phyloP scores from a whole-genome alignment of 495 filamentous ascomycete species.

The Platismatia glauca region DNA sequence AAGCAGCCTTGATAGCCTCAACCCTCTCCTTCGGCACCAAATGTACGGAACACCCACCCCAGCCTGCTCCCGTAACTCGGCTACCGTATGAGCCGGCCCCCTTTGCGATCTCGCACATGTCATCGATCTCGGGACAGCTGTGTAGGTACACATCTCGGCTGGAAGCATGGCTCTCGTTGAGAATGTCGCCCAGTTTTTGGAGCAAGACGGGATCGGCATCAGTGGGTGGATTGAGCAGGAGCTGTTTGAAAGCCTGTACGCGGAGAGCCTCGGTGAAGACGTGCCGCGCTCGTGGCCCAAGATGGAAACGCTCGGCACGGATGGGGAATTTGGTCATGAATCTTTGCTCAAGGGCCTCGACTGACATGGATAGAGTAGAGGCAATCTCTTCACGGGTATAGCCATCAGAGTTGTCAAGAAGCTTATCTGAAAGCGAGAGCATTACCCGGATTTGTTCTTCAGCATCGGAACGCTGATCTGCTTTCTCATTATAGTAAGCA shows the following conservation, averaged over 20 bases:
- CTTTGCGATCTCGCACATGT: slow-evolving; percentile 71
- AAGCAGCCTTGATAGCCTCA: slow-evolving; percentile 65
- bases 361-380: slow-evolving; percentile 56
- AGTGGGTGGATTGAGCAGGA: slow-evolving; percentile 38
- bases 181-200: slow-evolving; percentile 62
- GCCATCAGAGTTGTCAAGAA: slow-evolving; percentile 63
- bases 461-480: slow-evolving; percentile 42
- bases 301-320: slow-evolving; percentile 76
- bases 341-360: slow-evolving; percentile 58
- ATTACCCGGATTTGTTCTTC: slow-evolving; percentile 61
- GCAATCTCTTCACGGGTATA: slow-evolving; percentile 86
- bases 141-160: slow-evolving; percentile 83
- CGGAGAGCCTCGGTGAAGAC: slow-evolving; percentile 84
- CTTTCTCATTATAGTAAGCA: slow-evolving; percentile 49
- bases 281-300: slow-evolving; percentile 78
- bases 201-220: slow-evolving; percentile 50
- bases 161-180: slow-evolving; percentile 83
- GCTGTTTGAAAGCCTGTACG: slow-evolving; percentile 69
- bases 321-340: slow-evolving; percentile 83
- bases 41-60: slow-evolving; percentile 95
- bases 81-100: slow-evolving; percentile 73
- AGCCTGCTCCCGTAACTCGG: slow-evolving; percentile 86
- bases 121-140: slow-evolving; percentile 80
- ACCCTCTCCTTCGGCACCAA: slow-evolving; percentile 80
- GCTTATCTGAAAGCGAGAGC: slow-evolving; percentile 51